phyloP scores from a whole-genome alignment of 2,329 filamentous ascomycete species.

The Pseudogymnoascus sp. region DNA sequence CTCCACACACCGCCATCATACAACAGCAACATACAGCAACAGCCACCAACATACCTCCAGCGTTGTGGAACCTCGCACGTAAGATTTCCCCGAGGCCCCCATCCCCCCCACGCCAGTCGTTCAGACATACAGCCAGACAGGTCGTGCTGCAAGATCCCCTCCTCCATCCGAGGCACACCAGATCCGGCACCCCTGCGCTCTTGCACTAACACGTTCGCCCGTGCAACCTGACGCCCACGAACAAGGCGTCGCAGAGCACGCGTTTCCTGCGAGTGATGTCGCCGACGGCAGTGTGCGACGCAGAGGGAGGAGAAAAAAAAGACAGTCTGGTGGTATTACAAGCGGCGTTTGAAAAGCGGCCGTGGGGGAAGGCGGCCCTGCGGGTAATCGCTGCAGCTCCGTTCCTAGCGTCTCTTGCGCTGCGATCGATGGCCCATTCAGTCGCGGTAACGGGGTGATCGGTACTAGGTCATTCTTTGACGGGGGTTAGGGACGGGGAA shows the following conservation, averaged over 20 bases:
- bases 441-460: not conserved
- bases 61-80: not conserved
- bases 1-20: not conserved
- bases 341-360: not conserved
- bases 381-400: not conserved
- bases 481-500: not conserved
- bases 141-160: not conserved
- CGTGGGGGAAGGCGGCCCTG: not conserved
- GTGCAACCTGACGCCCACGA: not conserved
- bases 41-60: not conserved
- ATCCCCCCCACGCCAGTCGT: not conserved
- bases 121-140: not conserved
- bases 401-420: not conserved
- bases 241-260: not conserved
- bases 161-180: not conserved
- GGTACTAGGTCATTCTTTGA: not conserved
- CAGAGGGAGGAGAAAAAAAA: not conserved
- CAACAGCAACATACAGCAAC: not conserved
- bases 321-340: not conserved
- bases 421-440: not conserved
- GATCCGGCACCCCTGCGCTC: not conserved
- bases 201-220: not conserved
- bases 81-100: not conserved
- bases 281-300: not conserved
- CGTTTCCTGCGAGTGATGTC: not conserved